These are phyloP conservation scores for Cetraspora pellucida DNA, from an alignment of 192 early-diverging fungal species.

Conservation along the genomic window DNA sequence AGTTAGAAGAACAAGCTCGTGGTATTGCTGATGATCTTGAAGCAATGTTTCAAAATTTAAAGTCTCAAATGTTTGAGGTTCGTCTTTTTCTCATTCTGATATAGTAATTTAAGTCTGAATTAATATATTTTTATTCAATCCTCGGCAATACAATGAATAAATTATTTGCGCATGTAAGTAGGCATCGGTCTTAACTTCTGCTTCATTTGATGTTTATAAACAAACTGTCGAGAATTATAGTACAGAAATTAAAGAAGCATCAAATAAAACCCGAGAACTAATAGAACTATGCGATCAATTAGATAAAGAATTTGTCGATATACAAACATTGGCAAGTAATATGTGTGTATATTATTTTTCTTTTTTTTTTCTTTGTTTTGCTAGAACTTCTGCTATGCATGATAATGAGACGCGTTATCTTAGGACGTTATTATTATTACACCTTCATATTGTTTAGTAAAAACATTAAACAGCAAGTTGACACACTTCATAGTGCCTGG, in stretches of 20 bases:
- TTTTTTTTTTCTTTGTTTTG: background rate
- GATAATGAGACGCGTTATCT: background rate
- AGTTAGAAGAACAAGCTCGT: slow-evolving; percentile 28
- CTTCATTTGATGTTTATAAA: slow-evolving; percentile 20
- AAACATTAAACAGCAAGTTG: slow-evolving; percentile 23
- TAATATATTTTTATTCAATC: background rate
- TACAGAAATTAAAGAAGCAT: background rate
- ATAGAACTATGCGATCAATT: slow-evolving; percentile 16
- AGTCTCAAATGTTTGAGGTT: slow-evolving; percentile 30
- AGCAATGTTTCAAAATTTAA: slow-evolving; percentile 21
- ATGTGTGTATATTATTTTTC: slow-evolving; percentile 8
- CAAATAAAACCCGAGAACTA: slow-evolving; percentile 3
- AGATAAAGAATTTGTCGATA: slow-evolving; percentile 11
- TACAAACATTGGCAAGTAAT: slow-evolving; percentile 21
- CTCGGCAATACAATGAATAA: background rate
- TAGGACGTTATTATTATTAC: background rate
- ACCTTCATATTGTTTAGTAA: background rate
- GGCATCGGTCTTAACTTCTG: slow-evolving; percentile 10
- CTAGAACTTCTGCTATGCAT: background rate
- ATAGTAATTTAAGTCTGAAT: background rate
- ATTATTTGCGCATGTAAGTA: background rate
- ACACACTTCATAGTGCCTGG: slow-evolving; percentile 5
- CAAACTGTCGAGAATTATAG: slow-evolving; percentile 11
- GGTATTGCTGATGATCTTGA: slow-evolving; percentile 15
- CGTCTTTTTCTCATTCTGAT: background rate